Evolutionary conservation across 371 early-diverging fungal species (phyloP), one percentile per base, ranked within the genome.

Genomic region (Rhizopus microsporus): DNA sequence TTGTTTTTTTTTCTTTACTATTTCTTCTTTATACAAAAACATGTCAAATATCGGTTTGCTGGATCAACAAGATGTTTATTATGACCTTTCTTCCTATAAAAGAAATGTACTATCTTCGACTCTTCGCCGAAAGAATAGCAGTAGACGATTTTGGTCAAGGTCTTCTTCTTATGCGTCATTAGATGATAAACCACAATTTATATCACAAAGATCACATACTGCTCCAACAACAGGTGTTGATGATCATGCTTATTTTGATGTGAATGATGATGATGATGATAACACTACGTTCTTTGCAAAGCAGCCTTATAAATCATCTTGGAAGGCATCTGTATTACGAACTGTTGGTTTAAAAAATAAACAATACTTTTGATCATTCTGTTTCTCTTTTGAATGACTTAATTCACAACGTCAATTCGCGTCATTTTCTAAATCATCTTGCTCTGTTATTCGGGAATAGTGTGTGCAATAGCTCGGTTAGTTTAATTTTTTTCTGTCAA

Each of bases 321-420:
- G 13, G 44, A 43, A 43, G n/a, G 10, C 44, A n/a, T 43, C 44
- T 17, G n/a, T 43, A 7, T 15, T 43, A 7, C 13, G 17, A 8
- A n/a, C 16, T 2, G n/a, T 43, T 43, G 44, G 44, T 17, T 43
- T 43, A 7, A 43, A 43, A 43, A n/a, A 43, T 17, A 43, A 43
- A 17, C 44, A 43, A 43, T 35, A 35, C 16, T 30, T 31, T 40
- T 49, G 48, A 49, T 53, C n/a, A 39, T 49, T 31, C 48, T 49
- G 30, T 39, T 49, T 17, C 13, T 30, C n/a, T 34, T 56, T 34
- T 56, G 35, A 23, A 37, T 37, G 23, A 23, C 23, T 23, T 23
- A 23, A 23, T 23, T 2, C 2, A 23, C 23, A 23, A 23, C 23
- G 23, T 23, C 2, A 23, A 23, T 23, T 23, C 23, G 23, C 23